A percentile compares a stretch with the other conserved stretches of the same genome.
Conservation (phyloP, 768 basidiomycete species). For the Pleurotus tuoliensis region DNA sequence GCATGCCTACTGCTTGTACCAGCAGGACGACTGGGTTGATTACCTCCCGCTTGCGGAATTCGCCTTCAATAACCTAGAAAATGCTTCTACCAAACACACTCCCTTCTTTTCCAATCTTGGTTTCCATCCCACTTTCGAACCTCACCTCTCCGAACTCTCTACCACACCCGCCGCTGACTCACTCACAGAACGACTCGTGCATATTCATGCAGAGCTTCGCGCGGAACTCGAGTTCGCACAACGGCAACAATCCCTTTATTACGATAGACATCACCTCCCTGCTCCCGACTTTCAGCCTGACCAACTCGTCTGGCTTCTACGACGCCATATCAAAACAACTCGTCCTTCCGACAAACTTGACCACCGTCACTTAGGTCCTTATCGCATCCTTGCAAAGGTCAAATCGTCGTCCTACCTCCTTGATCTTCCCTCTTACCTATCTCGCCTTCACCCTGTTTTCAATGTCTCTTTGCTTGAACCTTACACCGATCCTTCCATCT, state of each 20-base stretch:
- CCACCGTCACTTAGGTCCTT: slow-evolving; percentile 26
- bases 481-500: slow-evolving; percentile 27
- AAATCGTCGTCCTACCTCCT: slow-evolving; percentile 22
- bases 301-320: slow-evolving; percentile 38
- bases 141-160: too few relatives aligned
- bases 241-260: slow-evolving; percentile 21
- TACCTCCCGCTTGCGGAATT: slow-evolving; percentile 38
- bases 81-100: slow-evolving; percentile 27
- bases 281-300: slow-evolving; percentile 25
- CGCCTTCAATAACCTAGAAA: slow-evolving; percentile 31
- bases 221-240: slow-evolving; percentile 29
- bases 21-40: slow-evolving; percentile 16
- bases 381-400: slow-evolving; percentile 4
- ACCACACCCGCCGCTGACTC: slow-evolving; percentile 26
- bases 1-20: too few relatives aligned
- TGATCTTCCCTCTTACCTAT: slow-evolving; percentile 23
- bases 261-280: slow-evolving; percentile 19
- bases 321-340: slow-evolving; percentile 6
- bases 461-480: slow-evolving; percentile 32
- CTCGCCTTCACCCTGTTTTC: slow-evolving; percentile 34
- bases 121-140: background rate
- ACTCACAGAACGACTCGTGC: slow-evolving; percentile 21
- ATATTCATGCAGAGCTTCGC: slow-evolving; percentile 28
- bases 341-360: slow-evolving; percentile 37
- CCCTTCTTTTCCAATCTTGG: slow-evolving; percentile 34